Percentiles rank a stretch among this genome's conserved stretches.
Evolutionary conservation across 495 filamentous ascomycete genomes (phyloP).

Genomic region (Daldinia loculata): DNA sequence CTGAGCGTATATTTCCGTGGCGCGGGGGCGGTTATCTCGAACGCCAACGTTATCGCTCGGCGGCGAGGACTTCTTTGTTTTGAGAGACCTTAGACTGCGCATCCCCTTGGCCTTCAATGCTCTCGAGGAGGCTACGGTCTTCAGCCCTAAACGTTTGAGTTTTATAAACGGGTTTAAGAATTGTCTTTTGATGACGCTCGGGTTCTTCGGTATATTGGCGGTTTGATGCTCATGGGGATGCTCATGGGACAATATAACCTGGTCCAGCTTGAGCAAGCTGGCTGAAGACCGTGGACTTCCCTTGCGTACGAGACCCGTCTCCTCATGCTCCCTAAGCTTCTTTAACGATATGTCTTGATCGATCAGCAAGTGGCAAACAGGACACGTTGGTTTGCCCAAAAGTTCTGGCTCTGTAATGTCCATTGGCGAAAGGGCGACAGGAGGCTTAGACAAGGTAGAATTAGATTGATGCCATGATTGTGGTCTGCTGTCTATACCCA

Average conservation of each 20-base stretch:
- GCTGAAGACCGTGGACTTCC: conserved; percentile 13
- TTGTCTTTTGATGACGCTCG: background rate
- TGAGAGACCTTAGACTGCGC: background rate
- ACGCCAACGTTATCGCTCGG: background rate
- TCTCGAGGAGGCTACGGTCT: background rate
- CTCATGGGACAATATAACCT: background rate
- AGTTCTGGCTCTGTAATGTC: background rate
- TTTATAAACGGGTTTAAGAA: background rate
- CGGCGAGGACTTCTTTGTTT: background rate
- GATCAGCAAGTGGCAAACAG: conserved; percentile 21
- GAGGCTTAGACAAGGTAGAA: background rate
- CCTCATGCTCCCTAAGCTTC: conserved; percentile 8
- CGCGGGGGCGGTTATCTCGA: conserved; percentile 8
- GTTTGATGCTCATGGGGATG: background rate
- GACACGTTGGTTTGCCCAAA: conserved; percentile 7
- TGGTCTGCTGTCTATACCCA: background rate
- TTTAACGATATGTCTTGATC: conserved; percentile 3
- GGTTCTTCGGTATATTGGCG: background rate
- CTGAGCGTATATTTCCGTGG: conserved; percentile 27
- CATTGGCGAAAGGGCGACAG: background rate
- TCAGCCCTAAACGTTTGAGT: background rate
- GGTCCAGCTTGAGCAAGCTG: background rate
- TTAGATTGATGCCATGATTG: background rate
- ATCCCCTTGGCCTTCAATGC: background rate
- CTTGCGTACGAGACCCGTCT: conserved; percentile 11